Percentiles rank a stretch among this genome's conserved stretches.
Evolutionary conservation across 2,329 filamentous ascomycete species (phyloP).

Genomic region (Spiromastix sp.): DNA sequence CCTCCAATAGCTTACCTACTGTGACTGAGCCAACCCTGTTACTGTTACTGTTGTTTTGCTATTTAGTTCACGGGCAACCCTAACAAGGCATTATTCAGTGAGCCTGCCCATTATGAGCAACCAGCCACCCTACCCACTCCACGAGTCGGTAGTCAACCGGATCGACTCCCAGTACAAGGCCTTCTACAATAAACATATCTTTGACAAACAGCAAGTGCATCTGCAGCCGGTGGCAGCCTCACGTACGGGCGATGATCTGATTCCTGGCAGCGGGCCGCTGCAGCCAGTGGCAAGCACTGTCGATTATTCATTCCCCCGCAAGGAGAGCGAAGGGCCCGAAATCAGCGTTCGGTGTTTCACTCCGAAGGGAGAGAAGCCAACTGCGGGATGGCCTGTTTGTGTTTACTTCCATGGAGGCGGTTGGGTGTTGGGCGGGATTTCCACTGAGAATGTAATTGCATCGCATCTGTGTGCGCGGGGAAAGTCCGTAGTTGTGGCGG

Average conservation of each 20-base stretch:
- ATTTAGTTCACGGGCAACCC: no score
- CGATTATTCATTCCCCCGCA: conserved; percentile 35
- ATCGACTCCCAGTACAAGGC: conserved; percentile 42
- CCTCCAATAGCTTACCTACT: no score
- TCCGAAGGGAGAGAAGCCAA: conserved; percentile 35
- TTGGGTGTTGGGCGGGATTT: conserved; percentile 49
- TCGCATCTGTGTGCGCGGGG: conserved; percentile 43
- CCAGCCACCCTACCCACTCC: conserved; percentile 38
- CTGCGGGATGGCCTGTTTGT: conserved; percentile 44
- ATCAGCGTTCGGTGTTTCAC: conserved; percentile 43
- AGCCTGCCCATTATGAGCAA: no score
- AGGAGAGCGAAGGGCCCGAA: conserved; percentile 38
- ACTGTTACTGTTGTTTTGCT: no score
- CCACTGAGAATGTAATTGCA: conserved; percentile 48
- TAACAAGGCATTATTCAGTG: no score
- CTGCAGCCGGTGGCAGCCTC: conserved; percentile 44
- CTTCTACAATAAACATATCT: conserved; percentile 44
- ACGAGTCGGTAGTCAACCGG: conserved; percentile 36
- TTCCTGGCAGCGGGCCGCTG: conserved; percentile 42
- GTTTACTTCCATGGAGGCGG: conserved; percentile 51
- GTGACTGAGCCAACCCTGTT: no score
- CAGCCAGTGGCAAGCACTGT: conserved; percentile 38
- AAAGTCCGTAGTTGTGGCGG: conserved; percentile 44
- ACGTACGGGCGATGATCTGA: conserved; percentile 40
- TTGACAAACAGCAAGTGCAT: conserved; percentile 45